A percentile compares a stretch with the other conserved stretches of the same genome.
Conservation (phyloP, 495 filamentous ascomycete genomes). For the Xylaria castorea region DNA sequence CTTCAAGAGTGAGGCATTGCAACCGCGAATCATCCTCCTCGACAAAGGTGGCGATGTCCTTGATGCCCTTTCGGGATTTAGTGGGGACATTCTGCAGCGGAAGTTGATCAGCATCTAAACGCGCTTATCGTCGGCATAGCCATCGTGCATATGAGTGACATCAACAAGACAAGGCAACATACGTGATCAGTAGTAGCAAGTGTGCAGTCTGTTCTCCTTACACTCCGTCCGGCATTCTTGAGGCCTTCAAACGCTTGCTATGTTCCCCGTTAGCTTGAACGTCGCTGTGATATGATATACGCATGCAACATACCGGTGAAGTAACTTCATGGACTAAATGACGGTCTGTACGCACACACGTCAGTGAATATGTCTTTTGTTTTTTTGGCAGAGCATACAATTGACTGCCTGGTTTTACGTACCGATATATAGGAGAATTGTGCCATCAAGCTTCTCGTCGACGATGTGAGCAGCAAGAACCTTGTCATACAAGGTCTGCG, state of each 20-base stretch:
- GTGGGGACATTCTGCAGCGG: slow-evolving; percentile 86
- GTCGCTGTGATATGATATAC: slow-evolving; percentile 9
- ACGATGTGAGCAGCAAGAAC: slow-evolving; percentile 93
- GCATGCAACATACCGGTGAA: slow-evolving; percentile 69
- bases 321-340: slow-evolving; percentile 99
- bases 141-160: slow-evolving; percentile 29
- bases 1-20: slow-evolving; percentile 93
- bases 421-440: slow-evolving; percentile 92
- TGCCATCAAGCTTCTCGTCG: slow-evolving; percentile 91
- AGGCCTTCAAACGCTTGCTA: slow-evolving; percentile 97
- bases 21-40: slow-evolving; percentile 90
- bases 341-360: slow-evolving; percentile 62
- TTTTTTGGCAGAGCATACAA: not conserved
- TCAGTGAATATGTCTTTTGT: slow-evolving; percentile 27
- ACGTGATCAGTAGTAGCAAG: slow-evolving; percentile 97
- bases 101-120: slow-evolving; percentile 5
- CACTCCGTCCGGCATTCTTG: slow-evolving; percentile 81
- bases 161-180: slow-evolving; percentile 46
- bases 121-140: slow-evolving; percentile 17
- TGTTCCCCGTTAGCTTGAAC: slow-evolving; percentile 22
- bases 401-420: slow-evolving; percentile 35
- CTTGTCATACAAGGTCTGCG: slow-evolving; percentile 97
- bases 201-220: slow-evolving; percentile 94
- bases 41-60: slow-evolving; percentile 85
- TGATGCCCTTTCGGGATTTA: slow-evolving; percentile 84